Base-by-base conservation (phyloP, 805 yeast genomes). In the Sungouiella thailandica region DNA sequence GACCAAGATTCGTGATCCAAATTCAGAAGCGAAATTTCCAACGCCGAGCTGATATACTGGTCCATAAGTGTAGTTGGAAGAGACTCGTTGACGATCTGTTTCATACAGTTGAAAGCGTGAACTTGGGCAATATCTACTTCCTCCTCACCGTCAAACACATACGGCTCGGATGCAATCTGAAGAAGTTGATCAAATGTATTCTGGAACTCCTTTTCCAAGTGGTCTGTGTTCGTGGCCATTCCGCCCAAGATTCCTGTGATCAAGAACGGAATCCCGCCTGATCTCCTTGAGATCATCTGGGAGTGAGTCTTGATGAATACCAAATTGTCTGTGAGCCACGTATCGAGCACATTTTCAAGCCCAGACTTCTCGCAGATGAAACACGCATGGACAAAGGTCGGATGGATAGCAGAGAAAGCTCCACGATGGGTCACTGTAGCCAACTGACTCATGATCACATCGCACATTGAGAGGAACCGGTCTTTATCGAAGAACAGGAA, bases 231-330 rank as follows among this genome's bases (percentile, higher is more conserved):
- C 31, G 27, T 31, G 4, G 34, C 24, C 5, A 32, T 40, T 0
- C 87, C 74, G 1, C 76, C 65, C n/a, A 89, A 62, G 12, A 86
- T 73, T 1, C 84, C 93, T 1, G 93, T 73, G 10, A 90, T 66
- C 33, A 90, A 62, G 47, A 65, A 81, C 2, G 97, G 97, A 12
- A 93, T 58, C 0, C 97, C 97, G 2, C 96, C 97, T 1, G 97
- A 88, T 43, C 97, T 68, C 53, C 97, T 72, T 0, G 95, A 83
- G 32, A 89, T 82, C 29, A 74, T 72, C 47, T 86, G 89, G 0
- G 82, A 66, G 46, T 72, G 76, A 1, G 65, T 64, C 39, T 71
- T 69, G 17, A 85, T 60, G 29, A 76, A 52, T 4, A 53, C 49
- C 11, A 88, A 46, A 43, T 76, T 81, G n/a, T 63, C 56, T 11